Conservation (phyloP, 2,329 filamentous ascomycete genomes). For the Myrmaecium sp. region DNA sequence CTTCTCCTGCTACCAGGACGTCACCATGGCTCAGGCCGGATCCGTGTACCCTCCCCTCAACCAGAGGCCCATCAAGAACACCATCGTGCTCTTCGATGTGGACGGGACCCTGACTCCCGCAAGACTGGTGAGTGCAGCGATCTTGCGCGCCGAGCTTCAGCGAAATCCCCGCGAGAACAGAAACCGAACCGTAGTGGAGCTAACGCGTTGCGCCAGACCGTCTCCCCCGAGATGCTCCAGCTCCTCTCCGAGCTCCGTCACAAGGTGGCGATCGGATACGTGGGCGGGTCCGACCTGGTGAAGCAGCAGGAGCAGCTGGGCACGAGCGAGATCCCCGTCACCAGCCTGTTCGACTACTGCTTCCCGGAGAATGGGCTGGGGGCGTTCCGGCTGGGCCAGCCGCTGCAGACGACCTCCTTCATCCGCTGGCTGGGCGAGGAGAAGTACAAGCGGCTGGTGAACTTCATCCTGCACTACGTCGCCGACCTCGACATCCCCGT, state of each 20-base stretch:
- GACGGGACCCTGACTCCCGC: conserved; percentile 81
- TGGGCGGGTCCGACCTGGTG: conserved; percentile 76
- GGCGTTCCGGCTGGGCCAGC: conserved; percentile 66
- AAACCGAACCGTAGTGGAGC: background rate
- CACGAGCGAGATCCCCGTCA: conserved; percentile 49
- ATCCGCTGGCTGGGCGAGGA: conserved; percentile 83
- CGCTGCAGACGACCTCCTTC: conserved; percentile 66
- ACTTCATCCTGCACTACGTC: conserved; percentile 64
- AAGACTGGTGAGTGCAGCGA: conserved; percentile 43
- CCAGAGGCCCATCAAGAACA: conserved; percentile 78
- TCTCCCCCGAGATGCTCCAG: conserved; percentile 65
- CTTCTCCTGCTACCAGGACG: too few relatives aligned
- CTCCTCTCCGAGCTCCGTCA: conserved; percentile 66
- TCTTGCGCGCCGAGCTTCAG: conserved; percentile 1
- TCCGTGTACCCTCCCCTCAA: conserved; percentile 54
- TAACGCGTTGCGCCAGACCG: conserved; percentile 31
- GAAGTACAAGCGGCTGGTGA: conserved; percentile 62
- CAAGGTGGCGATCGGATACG: conserved; percentile 78
- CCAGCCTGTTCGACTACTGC: conserved; percentile 86
- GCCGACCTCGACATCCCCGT: conserved; percentile 70
- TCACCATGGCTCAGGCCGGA: conserved; percentile 23
- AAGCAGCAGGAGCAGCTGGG: conserved; percentile 97
- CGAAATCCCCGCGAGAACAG: background rate
- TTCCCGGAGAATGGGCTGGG: conserved; percentile 95
- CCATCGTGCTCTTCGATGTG: conserved; percentile 90